Base-by-base conservation (phyloP, 371 early-diverging fungal genomes). In the Mortierella polycephala region DNA sequence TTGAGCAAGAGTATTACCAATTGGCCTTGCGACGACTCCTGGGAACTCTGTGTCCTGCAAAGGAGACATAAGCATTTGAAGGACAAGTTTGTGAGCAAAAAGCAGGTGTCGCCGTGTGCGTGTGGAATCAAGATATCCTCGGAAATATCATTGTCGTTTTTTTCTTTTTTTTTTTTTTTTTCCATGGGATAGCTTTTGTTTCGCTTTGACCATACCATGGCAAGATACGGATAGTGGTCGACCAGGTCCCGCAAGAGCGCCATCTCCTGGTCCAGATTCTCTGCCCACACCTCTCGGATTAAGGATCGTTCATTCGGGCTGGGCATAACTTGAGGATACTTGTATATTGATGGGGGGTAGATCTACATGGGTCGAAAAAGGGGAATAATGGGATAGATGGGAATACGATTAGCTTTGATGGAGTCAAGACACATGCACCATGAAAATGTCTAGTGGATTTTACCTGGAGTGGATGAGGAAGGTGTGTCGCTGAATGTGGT, bases 21-120 rank as follows among this genome's bases (percentile, higher is more conserved):
- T 95, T 11, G 99, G 99, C 74, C 99, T 88, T 11, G 99, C 99
- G 20, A 99, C 99, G 6, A 99, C 98, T 51, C 99, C 99, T 52
- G 99, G 99, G 76, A 99, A 99, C 84, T 99, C 99, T 9, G 99
- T 99, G 85, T 99, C 98, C 96, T 95, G 66, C 4, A 7, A 18
- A 46, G 44, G 44, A 7, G 5, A 49, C 40, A 23, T 13, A 13
- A 47, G 20, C 57, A 23, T 37, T 39, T 42, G 44, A 44, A 41
- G 39, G 39, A 58, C 14, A 41, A 41, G 45, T 44, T 45, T 4
- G 13, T 20, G n/a, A 39, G 46, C 49, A 61, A 52, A 41, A 41
- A 44, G 11, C 54, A 39, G 37, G 14, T 5, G 39, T 9, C 47
- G 14, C n/a, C 42, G 20, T 42, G 63, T 30, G 30, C 4, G 30